Evolutionary conservation across 1,284 basidiomycete genomes (phyloP), one percentile per base, ranked within the genome.

Genomic region (Pseudozyma tsukubaensis): DNA sequence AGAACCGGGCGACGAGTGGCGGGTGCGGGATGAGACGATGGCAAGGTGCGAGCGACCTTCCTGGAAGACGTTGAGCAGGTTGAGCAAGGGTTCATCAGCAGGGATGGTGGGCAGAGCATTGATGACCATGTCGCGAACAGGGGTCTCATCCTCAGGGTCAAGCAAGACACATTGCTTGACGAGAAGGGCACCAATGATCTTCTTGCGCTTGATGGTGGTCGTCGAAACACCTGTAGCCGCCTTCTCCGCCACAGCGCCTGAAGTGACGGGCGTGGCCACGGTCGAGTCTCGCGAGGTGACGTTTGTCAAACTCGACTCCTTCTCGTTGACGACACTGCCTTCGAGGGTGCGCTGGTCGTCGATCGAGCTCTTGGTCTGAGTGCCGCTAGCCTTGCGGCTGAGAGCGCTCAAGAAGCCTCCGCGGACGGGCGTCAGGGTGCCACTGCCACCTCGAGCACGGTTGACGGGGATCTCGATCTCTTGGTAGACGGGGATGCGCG

Each of bases 21-120:
- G 76, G 45, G 73, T 77, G 59, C 59, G 79, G 90, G 69, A 78
- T 16, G 82, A 81, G 32, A 96, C 93, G 72, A 95, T 91, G 34
- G 94, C 94, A 88, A 96, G 94, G 83, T 96, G 94, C 44, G 91
- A 92, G 42, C 92, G 89, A 11, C 94, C 94, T 81, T 94, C 93
- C 84, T 95, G 94, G 85, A 96, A 96, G 67, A 89, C 91, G 83
- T 95, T 94, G 55, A 96, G 88, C 72, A 95, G 92, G 42, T 92
- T 91, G 19, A 95, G 89, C 5, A 96, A 87, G 19, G 93, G 89
- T 84, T 94, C 92, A 77, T 95, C 92, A 59, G 90, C 90, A 1
- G 93, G 91, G 1, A 95, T 92, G 47, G 91, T 91, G 0, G 91
- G 92, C 3, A 95, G 90, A 74, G 91, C 92, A 85, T 94, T 94